Evolutionary conservation across 176 grass and related monocot genomes (phyloP).

Genomic region (Carex pumila): DNA sequence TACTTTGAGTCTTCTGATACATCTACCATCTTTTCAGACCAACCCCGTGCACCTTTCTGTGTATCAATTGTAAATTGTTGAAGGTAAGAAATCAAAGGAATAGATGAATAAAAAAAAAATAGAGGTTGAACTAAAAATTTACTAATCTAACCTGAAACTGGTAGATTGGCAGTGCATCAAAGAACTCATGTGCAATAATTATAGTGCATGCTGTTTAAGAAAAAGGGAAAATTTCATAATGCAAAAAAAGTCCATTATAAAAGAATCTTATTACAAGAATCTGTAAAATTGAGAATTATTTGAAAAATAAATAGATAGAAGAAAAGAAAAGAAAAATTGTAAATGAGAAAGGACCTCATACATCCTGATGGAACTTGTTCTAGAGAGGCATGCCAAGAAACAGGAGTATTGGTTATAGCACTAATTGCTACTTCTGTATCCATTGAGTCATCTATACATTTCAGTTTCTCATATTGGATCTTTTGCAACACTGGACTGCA

Average conservation of each 20-base stretch:
- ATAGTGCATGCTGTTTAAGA: constrained; percentile 62
- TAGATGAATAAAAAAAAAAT: not conserved
- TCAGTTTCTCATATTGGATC: constrained; percentile 66
- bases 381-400: constrained; percentile 68
- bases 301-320: not conserved
- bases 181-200: constrained; percentile 94
- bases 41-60: constrained; percentile 70
- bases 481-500: constrained; percentile 75
- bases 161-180: constrained; percentile 79
- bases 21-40: constrained; percentile 94
- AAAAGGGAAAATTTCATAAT: not conserved
- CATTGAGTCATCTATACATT: constrained; percentile 49
- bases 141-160: constrained; percentile 76
- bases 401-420: constrained; percentile 44
- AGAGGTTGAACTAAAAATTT: not conserved
- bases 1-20: constrained; percentile 74
- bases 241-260: not conserved
- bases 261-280: not conserved
- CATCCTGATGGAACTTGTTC: constrained; percentile 96
- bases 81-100: constrained; percentile 6
- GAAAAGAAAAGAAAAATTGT: constrained; percentile 19
- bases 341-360: constrained; percentile 34
- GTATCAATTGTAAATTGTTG: not conserved
- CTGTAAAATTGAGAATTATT: not conserved
- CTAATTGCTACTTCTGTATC: constrained; percentile 54